A percentile compares a stretch with the other conserved stretches of the same genome.
Conservation (phyloP, 2,329 filamentous ascomycete genomes). For the Fusarium newnesense region DNA sequence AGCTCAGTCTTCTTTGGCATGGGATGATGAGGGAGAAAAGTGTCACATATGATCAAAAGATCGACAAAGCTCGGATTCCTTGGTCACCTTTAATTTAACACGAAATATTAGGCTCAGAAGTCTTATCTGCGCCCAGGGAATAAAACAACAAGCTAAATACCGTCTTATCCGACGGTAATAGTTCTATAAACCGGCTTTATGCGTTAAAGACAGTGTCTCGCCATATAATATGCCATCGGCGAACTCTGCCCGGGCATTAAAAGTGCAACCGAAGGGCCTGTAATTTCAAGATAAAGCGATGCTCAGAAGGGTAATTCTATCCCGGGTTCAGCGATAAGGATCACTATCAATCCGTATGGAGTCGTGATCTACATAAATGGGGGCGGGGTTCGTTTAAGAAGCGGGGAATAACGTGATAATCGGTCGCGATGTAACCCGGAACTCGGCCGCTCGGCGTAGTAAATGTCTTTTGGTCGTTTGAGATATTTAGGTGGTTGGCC, state of each 20-base stretch:
- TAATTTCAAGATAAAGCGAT: background rate
- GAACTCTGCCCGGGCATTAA: background rate
- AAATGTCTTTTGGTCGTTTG: background rate
- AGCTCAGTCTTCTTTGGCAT: accelerated
- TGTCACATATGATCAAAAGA: background rate
- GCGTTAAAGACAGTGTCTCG: accelerated
- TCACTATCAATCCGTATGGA: background rate
- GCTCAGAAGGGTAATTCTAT: background rate
- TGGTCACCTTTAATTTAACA: background rate
- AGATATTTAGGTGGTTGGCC: background rate
- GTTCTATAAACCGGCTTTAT: background rate
- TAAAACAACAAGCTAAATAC: background rate
- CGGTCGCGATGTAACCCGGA: background rate
- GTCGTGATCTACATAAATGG: background rate
- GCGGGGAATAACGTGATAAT: background rate
- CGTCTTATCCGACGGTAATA: background rate
- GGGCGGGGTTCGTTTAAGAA: background rate
- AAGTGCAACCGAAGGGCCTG: background rate
- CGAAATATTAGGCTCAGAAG: too few species aligned
- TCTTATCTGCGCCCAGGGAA: background rate
- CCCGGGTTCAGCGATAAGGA: background rate
- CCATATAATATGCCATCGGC: background rate
- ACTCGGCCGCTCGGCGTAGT: background rate
- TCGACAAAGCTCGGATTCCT: background rate
- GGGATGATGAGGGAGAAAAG: too few species aligned